A percentile compares a stretch with the other conserved stretches of the same genome.
Conservation (phyloP, 352 stramenopile species). For the Aphanomyces invadans region DNA sequence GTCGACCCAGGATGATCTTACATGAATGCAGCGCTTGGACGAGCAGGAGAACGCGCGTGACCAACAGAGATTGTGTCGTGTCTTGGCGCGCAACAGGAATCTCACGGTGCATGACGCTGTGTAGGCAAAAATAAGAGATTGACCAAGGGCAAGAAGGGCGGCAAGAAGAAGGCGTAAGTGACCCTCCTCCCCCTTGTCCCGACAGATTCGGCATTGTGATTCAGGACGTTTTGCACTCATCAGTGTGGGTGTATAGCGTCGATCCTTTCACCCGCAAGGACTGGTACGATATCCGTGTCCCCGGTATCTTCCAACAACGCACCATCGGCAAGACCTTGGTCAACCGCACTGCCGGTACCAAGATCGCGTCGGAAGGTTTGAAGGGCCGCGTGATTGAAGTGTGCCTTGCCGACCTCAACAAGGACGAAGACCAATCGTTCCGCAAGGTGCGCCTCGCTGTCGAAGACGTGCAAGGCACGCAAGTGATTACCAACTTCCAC, state of each 20-base stretch:
- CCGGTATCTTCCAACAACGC: slow-evolving; percentile 96
- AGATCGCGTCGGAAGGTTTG: slow-evolving; percentile 98
- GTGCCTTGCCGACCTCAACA: slow-evolving; percentile 97
- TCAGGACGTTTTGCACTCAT: slow-evolving; percentile 8
- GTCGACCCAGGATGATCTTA: slow-evolving; percentile 2
- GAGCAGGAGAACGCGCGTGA: background rate
- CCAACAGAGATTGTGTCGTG: too few relatives aligned
- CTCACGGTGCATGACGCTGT: slow-evolving; percentile 18
- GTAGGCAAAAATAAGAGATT: slow-evolving; percentile 88
- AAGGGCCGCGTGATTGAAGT: slow-evolving; percentile 99
- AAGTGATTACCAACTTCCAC: slow-evolving; percentile 85
- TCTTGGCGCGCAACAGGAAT: background rate
- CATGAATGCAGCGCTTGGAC: background rate
- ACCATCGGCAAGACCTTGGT: slow-evolving; percentile 98
- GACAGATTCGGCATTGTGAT: background rate
- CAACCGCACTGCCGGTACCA: slow-evolving; percentile 92
- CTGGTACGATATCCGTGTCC: slow-evolving; percentile 96
- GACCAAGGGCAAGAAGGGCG: slow-evolving; percentile 88
- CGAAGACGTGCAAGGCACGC: slow-evolving; percentile 95
- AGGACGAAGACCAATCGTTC: slow-evolving; percentile 96
- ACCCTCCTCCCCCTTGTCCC: too few relatives aligned
- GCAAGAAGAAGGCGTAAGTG: slow-evolving; percentile 89
- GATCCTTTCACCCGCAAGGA: slow-evolving; percentile 99
- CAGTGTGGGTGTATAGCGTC: slow-evolving; percentile 44
- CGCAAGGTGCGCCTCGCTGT: slow-evolving; percentile 98